These are phyloP conservation scores for Logfia minima DNA, from an alignment of 129 eudicot genomes.

Conservation along the genomic window DNA sequence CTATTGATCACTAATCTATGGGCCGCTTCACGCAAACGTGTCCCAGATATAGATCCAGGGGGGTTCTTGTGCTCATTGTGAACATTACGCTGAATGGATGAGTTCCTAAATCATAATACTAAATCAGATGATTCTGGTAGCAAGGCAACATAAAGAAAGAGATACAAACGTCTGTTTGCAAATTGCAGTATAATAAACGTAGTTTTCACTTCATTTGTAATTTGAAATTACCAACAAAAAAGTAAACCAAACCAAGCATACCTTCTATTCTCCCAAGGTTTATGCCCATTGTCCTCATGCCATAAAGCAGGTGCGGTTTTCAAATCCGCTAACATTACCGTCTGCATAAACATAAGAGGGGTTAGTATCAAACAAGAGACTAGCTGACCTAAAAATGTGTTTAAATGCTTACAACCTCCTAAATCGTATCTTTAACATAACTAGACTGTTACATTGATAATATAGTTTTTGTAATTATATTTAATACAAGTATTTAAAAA, in stretches of 20 bases:
- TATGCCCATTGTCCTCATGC: conserved; percentile 76
- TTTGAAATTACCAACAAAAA: not conserved
- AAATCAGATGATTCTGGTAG: not conserved
- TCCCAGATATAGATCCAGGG: conserved; percentile 57
- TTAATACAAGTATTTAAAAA: not conserved
- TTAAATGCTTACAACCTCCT: conserved; percentile 4
- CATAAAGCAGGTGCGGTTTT: conserved; percentile 64
- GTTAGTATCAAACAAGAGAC: not conserved
- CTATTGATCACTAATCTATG: conserved; percentile 53
- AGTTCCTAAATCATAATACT: conserved; percentile 23
- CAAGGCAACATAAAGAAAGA: not conserved
- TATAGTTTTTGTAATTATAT: not conserved
- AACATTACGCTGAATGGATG: conserved; percentile 15
- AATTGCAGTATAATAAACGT: not conserved
- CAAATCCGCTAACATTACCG: conserved; percentile 52
- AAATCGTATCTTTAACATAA: not conserved
- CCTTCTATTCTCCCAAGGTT: conserved; percentile 54
- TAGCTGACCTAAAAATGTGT: not conserved
- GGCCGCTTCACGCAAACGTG: conserved; percentile 71
- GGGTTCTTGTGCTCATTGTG: conserved; percentile 38
- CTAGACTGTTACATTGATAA: not conserved
- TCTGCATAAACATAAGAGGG: conserved; percentile 35
- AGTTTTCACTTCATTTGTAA: not conserved
- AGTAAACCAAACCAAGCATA: conserved; percentile 16
- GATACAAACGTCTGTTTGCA: not conserved